A percentile compares a stretch with the other conserved stretches of the same genome.
Conservation (phyloP, 2,329 filamentous ascomycete genomes). For the Diaporthe amygdali region DNA sequence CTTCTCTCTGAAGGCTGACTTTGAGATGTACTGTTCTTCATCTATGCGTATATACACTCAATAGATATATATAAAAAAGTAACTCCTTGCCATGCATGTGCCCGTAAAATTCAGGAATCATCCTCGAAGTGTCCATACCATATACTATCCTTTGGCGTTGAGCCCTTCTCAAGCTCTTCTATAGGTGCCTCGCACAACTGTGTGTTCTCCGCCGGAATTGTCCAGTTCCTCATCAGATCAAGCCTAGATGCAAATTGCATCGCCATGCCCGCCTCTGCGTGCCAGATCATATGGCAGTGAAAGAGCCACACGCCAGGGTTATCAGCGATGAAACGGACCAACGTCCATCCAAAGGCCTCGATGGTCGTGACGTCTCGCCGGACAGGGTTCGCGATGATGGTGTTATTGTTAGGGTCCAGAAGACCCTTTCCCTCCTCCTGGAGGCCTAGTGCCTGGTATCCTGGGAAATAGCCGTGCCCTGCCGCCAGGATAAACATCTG, state of each 20-base stretch:
- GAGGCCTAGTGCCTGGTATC: slow-evolving; percentile 44
- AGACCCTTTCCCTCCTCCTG: slow-evolving; percentile 37
- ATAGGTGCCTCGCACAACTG: slow-evolving; percentile 48
- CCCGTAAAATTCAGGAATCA: slow-evolving; percentile 10
- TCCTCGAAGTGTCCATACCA: slow-evolving; percentile 43
- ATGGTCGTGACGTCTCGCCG: slow-evolving; percentile 51
- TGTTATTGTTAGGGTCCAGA: slow-evolving; percentile 40
- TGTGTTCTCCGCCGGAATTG: slow-evolving; percentile 49
- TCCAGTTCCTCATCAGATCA: slow-evolving; percentile 48
- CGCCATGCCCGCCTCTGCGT: slow-evolving; percentile 44
- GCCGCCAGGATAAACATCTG: slow-evolving; percentile 58
- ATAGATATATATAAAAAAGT: not conserved
- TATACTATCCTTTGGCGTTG: slow-evolving; percentile 52
- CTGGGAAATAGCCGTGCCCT: slow-evolving; percentile 68
- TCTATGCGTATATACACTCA: not conserved
- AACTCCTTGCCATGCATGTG: slow-evolving; percentile 5
- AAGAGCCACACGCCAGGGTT: slow-evolving; percentile 53
- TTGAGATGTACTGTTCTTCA: not conserved
- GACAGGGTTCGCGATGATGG: slow-evolving; percentile 45
- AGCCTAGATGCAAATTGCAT: slow-evolving; percentile 49
- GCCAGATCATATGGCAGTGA: slow-evolving; percentile 46
- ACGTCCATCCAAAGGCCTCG: slow-evolving; percentile 55
- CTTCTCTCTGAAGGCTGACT: no score
- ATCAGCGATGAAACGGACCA: slow-evolving; percentile 54
- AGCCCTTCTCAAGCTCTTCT: slow-evolving; percentile 53